Evolutionary conservation across 2,329 filamentous ascomycete genomes (phyloP), one percentile per base, ranked within the genome.

Genomic region (Cladorrhinum sp.): DNA sequence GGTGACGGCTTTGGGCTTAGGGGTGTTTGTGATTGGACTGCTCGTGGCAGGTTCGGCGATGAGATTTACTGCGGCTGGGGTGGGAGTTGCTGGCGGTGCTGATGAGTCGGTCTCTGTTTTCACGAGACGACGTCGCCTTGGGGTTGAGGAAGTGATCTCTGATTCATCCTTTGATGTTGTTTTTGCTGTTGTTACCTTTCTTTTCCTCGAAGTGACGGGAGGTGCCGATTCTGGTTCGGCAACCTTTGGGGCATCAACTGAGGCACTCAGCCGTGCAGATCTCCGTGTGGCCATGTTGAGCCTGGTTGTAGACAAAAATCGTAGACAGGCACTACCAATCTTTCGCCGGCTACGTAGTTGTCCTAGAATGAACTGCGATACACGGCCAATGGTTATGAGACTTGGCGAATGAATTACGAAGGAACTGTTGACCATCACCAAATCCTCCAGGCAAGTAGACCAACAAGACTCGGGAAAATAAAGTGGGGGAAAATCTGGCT

Each of bases 21-120:
- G 76, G 59, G 76, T 80, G n/a, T 57, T 72, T 14, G 69, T 70
- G 28, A 67, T 39, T 18, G 49, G 21, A 23, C 30, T 28, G 21
- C n/a, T 7, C 28, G 26, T 6, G 39, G 51, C 61, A 18, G 56
- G 60, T 49, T 75, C 72, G 39, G 73, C 72, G 9, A 80, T 77
- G 55, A 79, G 72, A 26, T 71, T 73, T 12, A 74, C 76, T 49
- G 74, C 76, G 62, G 73, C 75, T n/a, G 80, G 78, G 1, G 80
- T 81, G 0, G 80, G 80, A 3, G 81, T 83, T 23, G 72, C 68
- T 18, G 80, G 79, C 14, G 75, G 74, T 26, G 66, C 69, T n/a
- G n/a, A 18, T 4, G 39, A 3, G 66, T 14, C 72, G 71, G 36
- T 73, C 74, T 9, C 65, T 67, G 60, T 73, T 70, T 46, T 59